Evolutionary conservation across 129 eudicot genomes (phyloP).

Genomic region (Ambrosia trifida): DNA sequence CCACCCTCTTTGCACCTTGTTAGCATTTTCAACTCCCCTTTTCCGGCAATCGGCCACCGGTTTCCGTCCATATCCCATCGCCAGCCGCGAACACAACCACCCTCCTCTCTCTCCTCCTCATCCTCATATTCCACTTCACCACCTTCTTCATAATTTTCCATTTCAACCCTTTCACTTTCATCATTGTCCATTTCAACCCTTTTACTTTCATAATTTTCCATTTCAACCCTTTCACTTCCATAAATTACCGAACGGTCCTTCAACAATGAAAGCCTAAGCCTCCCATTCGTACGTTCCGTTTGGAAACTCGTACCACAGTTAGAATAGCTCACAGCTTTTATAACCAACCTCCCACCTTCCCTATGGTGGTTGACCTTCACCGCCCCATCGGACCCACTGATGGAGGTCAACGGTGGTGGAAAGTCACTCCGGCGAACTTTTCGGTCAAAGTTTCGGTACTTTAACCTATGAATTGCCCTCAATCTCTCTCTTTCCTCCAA

Average conservation of each 20-base stretch:
- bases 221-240: slow-evolving; percentile 24
- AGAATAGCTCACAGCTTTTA: slow-evolving; percentile 53
- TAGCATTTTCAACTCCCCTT: slow-evolving; percentile 34
- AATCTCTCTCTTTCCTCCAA: slow-evolving; percentile 34
- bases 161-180: slow-evolving; percentile 22
- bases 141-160: slow-evolving; percentile 28
- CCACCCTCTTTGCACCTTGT: slow-evolving; percentile 71
- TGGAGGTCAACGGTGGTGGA: slow-evolving; percentile 85
- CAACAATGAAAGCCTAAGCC: slow-evolving; percentile 61
- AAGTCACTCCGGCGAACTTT: slow-evolving; percentile 39
- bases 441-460: slow-evolving; percentile 34
- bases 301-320: slow-evolving; percentile 42
- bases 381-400: slow-evolving; percentile 52
- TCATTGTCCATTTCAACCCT: slow-evolving; percentile 17
- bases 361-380: slow-evolving; percentile 61
- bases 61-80: slow-evolving; percentile 44
- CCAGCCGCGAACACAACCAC: slow-evolving; percentile 23
- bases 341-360: slow-evolving; percentile 75
- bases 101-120: slow-evolving; percentile 11
- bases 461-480: slow-evolving; percentile 23
- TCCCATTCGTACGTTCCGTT: slow-evolving; percentile 66
- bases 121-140: slow-evolving; percentile 9
- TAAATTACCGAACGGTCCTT: slow-evolving; percentile 28
- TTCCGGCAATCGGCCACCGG: slow-evolving; percentile 35
- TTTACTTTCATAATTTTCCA: slow-evolving; percentile 1